phyloP scores from a whole-genome alignment of 805 yeast species.

The Cyberlindnera misumaiensis region DNA sequence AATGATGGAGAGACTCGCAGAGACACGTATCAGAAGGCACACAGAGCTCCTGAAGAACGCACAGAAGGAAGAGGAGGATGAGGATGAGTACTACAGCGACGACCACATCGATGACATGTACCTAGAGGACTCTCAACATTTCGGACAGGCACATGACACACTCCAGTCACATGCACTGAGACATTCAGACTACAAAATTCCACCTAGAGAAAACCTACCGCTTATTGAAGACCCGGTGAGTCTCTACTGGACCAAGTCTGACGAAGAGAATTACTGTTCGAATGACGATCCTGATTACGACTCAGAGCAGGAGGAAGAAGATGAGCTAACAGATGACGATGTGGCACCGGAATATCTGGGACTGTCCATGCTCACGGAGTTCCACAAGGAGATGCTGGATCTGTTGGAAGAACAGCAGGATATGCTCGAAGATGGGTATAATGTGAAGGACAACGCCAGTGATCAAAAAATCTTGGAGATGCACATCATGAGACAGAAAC shows the following conservation, averaged over 20 bases:
- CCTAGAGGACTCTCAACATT: slow-evolving; percentile 7
- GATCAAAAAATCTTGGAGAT: slow-evolving; percentile 8
- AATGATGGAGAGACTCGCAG: slow-evolving; percentile 72
- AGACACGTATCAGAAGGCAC: slow-evolving; percentile 34
- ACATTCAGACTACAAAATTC: slow-evolving; percentile 7
- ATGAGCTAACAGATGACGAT: slow-evolving; percentile 15
- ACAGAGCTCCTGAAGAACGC: slow-evolving; percentile 12
- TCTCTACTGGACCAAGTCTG: slow-evolving; percentile 6
- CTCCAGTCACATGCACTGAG: background rate
- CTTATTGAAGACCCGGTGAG: slow-evolving; percentile 13
- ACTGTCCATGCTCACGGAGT: slow-evolving; percentile 5
- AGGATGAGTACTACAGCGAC: slow-evolving; percentile 22
- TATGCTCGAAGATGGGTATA: slow-evolving; percentile 8
- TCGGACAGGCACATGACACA: slow-evolving; percentile 1
- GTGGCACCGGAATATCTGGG: slow-evolving; percentile 6
- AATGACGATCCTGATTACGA: slow-evolving; percentile 10
- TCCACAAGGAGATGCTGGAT: slow-evolving; percentile 13
- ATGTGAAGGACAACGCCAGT: slow-evolving; percentile 5
- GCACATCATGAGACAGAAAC: slow-evolving; percentile 11
- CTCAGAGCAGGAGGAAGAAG: slow-evolving; percentile 8
- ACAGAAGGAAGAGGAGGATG: slow-evolving; percentile 24
- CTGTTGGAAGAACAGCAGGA: slow-evolving; percentile 11
- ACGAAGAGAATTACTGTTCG: slow-evolving; percentile 20
- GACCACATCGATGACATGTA: slow-evolving; percentile 19
- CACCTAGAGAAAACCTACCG: slow-evolving; percentile 3